Evolutionary conservation across 306 rosid species (phyloP).

Genomic region (Trifolium pratense): DNA sequence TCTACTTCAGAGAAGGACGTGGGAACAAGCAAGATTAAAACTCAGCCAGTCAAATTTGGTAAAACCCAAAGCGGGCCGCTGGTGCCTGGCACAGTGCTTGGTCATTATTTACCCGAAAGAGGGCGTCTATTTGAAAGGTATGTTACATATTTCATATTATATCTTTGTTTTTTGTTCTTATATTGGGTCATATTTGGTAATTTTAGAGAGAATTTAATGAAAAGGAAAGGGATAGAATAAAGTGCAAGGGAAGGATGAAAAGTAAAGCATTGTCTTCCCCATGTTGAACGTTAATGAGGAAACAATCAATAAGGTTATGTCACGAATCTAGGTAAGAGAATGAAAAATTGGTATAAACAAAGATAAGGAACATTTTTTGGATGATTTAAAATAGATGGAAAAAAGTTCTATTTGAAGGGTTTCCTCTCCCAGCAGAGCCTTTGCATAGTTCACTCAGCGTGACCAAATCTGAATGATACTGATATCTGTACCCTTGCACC

Average conservation of each 20-base stretch:
- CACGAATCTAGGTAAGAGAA: constrained; percentile 16
- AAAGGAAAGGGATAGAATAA: constrained; percentile 1
- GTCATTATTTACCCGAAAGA: constrained; percentile 75
- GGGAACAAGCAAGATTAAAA: constrained; percentile 56
- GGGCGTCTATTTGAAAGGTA: constrained; percentile 59
- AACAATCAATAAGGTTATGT: constrained; percentile 16
- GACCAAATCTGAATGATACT: constrained; percentile 11
- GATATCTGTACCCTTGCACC: background rate
- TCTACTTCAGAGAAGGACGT: constrained; percentile 43
- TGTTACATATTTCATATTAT: constrained; percentile 17
- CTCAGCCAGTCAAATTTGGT: constrained; percentile 59
- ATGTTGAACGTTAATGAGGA: constrained; percentile 17
- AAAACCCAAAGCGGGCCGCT: constrained; percentile 93
- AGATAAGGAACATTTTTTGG: background rate
- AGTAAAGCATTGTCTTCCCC: constrained; percentile 6
- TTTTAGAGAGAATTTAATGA: constrained; percentile 12
- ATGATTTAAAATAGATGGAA: constrained; percentile 1
- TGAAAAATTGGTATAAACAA: constrained; percentile 4
- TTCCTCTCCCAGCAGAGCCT: background rate
- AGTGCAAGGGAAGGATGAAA: constrained; percentile 26
- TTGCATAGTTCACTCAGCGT: background rate
- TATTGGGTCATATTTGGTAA: constrained; percentile 20
- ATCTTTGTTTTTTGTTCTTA: constrained; percentile 30
- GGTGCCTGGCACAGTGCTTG: constrained; percentile 66
- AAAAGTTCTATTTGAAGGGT: background rate